These are phyloP conservation scores for Orbilia ellipsospora DNA, from an alignment of 2,329 filamentous ascomycete genomes.

Conservation along the genomic window DNA sequence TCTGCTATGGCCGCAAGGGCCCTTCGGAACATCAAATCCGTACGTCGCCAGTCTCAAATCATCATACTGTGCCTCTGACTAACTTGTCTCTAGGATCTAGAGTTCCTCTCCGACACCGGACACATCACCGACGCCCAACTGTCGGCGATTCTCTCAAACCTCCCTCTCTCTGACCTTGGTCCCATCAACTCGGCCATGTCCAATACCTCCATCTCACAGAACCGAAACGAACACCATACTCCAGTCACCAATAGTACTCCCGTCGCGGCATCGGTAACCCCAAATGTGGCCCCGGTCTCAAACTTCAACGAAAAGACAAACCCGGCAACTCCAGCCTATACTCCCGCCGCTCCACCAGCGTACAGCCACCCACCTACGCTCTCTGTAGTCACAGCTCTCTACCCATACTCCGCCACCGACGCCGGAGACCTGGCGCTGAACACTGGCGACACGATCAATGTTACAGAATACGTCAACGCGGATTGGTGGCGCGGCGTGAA, in stretches of 20 bases:
- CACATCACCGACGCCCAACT: conserved; percentile 41
- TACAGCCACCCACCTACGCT: conserved; percentile 71
- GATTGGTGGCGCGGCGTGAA: conserved; percentile 98
- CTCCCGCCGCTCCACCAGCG: conserved; percentile 64
- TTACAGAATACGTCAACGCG: conserved; percentile 92
- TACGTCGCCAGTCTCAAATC: conserved; percentile 6
- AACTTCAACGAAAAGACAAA: conserved; percentile 48
- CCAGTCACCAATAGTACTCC: conserved; percentile 16
- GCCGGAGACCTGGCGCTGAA: conserved; percentile 83
- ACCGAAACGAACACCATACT: conserved; percentile 7
- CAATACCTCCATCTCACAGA: conserved; percentile 16
- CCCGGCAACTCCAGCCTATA: conserved; percentile 23
- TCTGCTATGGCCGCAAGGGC: conserved; percentile 51
- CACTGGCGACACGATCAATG: conserved; percentile 80
- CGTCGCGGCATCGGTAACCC: conserved; percentile 6
- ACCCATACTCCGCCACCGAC: conserved; percentile 82
- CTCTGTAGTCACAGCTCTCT: conserved; percentile 81
- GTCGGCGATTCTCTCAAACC: conserved; percentile 41
- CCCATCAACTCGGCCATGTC: conserved; percentile 11
- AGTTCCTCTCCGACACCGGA: conserved; percentile 47
- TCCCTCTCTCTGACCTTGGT: conserved; percentile 31
- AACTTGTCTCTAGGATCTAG: conserved; percentile 35
- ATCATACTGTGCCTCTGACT: neutral
- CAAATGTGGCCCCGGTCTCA: neutral
- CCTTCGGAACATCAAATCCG: conserved; percentile 42